Conservation (phyloP, 192 early-diverging fungal species). For the Coemansia sp. region DNA sequence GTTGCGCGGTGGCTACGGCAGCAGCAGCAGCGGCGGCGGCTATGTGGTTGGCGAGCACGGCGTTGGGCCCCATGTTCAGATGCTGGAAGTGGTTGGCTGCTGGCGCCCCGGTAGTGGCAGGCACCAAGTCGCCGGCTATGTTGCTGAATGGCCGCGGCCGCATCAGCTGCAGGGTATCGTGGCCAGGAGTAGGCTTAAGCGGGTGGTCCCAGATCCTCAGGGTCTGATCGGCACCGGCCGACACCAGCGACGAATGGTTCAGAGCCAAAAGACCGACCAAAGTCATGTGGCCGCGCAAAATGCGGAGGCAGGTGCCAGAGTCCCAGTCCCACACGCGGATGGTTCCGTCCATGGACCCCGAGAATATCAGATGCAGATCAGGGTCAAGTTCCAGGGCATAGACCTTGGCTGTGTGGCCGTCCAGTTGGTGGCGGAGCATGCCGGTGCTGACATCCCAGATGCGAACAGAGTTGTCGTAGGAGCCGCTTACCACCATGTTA, state of each 20-base stretch:
- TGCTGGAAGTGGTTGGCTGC: not conserved
- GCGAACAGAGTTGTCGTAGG: slow-evolving; percentile 87
- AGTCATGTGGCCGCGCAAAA: slow-evolving; percentile 87
- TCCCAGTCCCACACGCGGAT: slow-evolving; percentile 91
- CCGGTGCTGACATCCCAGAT: slow-evolving; percentile 88
- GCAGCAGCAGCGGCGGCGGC: slow-evolving; percentile 19
- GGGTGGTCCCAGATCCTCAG: slow-evolving; percentile 89
- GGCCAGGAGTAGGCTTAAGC: slow-evolving; percentile 25
- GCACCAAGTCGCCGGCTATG: slow-evolving; percentile 33
- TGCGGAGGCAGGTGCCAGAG: slow-evolving; percentile 74
- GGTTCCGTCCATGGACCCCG: slow-evolving; percentile 91
- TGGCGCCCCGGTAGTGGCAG: not conserved
- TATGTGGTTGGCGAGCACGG: slow-evolving; percentile 23
- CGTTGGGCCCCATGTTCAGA: not conserved
- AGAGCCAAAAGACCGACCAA: slow-evolving; percentile 92
- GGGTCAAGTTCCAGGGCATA: slow-evolving; percentile 90
- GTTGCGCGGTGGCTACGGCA: slow-evolving; percentile 27
- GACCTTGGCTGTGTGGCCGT: slow-evolving; percentile 92
- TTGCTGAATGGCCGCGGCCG: slow-evolving; percentile 40
- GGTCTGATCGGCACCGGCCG: slow-evolving; percentile 92
- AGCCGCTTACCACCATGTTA: slow-evolving; percentile 83
- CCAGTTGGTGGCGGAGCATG: slow-evolving; percentile 60
- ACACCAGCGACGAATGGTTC: slow-evolving; percentile 80
- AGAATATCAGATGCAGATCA: slow-evolving; percentile 80
- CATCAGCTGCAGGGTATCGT: not conserved